A percentile compares a stretch with the other conserved stretches of the same genome.
These are phyloP conservation scores for Pouteria glomerata DNA, from an alignment of 148 eudicot genomes.

Conservation along the genomic window DNA sequence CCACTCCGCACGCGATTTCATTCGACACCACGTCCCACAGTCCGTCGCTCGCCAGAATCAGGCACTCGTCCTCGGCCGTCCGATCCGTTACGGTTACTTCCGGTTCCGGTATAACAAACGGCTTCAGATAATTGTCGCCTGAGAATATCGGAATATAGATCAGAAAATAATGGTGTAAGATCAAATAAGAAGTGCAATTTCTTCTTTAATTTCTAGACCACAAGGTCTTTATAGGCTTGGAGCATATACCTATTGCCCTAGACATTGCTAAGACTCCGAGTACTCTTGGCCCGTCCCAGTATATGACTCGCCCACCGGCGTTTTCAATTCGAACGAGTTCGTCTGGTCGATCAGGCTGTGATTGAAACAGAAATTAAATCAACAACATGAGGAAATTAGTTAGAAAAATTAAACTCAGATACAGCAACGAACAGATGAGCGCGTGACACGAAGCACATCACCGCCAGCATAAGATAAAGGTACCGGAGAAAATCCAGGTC, in stretches of 20 bases:
- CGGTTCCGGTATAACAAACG: slow-evolving; percentile 73
- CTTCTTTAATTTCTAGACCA: too few relatives aligned
- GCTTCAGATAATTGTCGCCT: slow-evolving; percentile 78
- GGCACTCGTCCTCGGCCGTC: slow-evolving; percentile 57
- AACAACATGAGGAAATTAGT: neutral
- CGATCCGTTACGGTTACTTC: slow-evolving; percentile 72
- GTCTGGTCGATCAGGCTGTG: slow-evolving; percentile 80
- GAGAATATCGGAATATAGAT: neutral
- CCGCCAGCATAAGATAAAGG: too few relatives aligned
- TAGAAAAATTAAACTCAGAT: too few relatives aligned
- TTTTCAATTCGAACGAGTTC: slow-evolving; percentile 59
- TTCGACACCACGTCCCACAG: slow-evolving; percentile 86
- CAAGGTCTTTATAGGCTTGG: neutral
- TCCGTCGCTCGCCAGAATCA: slow-evolving; percentile 76
- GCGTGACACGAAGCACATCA: too few relatives aligned
- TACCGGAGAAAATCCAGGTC: neutral
- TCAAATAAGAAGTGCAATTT: neutral
- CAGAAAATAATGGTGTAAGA: too few relatives aligned
- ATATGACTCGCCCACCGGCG: slow-evolving; percentile 82
- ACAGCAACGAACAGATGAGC: too few relatives aligned
- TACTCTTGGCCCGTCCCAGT: slow-evolving; percentile 78
- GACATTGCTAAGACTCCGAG: slow-evolving; percentile 86
- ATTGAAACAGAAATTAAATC: neutral
- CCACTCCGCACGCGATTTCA: slow-evolving; percentile 64
- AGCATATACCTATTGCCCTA: slow-evolving; percentile 52